Conservation (phyloP, 2,329 filamentous ascomycete species). For the Phymatotrichopsis omnivora region DNA sequence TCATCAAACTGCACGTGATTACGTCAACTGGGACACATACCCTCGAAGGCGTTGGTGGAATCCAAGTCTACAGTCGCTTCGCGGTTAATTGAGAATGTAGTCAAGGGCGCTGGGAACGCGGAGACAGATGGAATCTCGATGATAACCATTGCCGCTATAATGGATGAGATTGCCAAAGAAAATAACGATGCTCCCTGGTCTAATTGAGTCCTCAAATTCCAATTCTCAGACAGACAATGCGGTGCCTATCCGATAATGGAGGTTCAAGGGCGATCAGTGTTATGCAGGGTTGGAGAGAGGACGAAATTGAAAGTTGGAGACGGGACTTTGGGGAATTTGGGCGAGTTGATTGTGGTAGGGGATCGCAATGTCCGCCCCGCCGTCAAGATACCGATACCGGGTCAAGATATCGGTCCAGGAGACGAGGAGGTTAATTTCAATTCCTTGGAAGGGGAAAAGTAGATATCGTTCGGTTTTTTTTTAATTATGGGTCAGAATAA, state of each 20-base stretch:
- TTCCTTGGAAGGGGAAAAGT: conserved; percentile 40
- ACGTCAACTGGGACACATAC: conserved; percentile 39
- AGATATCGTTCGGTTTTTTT: conserved; percentile 39
- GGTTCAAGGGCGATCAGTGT: conserved; percentile 7
- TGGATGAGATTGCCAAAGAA: neutral
- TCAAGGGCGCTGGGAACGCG: conserved; percentile 72
- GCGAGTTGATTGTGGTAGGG: conserved; percentile 63
- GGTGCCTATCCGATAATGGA: conserved; percentile 26
- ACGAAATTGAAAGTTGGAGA: conserved; percentile 3
- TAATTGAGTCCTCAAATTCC: neutral
- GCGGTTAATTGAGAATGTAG: conserved; percentile 92
- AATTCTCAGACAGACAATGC: conserved; percentile 27
- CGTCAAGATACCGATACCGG: conserved; percentile 68
- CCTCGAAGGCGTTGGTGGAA: conserved; percentile 93
- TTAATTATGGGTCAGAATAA: conserved; percentile 25
- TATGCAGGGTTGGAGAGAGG: neutral
- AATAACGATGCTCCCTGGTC: neutral
- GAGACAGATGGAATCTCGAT: conserved; percentile 66
- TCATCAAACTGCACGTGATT: conserved; percentile 2
- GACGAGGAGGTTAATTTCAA: conserved; percentile 46
- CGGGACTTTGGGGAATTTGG: conserved; percentile 61
- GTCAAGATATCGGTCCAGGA: conserved; percentile 67
- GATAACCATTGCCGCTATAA: conserved; percentile 64
- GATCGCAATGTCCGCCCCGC: conserved; percentile 48
- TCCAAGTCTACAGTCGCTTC: conserved; percentile 87